Percentiles rank a stretch among this genome's conserved stretches.
These are phyloP conservation scores for Eremomyces bilateralis DNA, from an alignment of 495 filamentous ascomycete genomes.

Conservation along the genomic window DNA sequence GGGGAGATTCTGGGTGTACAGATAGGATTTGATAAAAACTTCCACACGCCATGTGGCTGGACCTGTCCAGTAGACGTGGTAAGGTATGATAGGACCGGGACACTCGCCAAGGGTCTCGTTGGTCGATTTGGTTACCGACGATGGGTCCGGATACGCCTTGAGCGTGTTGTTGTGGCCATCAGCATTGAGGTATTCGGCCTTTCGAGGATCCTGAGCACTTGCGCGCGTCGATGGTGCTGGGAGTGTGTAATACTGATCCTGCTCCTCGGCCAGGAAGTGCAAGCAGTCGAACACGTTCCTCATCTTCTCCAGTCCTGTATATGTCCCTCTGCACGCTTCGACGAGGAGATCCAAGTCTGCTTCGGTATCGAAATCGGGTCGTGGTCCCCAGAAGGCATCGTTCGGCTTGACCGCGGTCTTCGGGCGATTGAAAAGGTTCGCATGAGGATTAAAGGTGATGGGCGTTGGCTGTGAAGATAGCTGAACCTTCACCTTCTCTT, in stretches of 20 bases:
- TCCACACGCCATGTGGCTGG: constrained; percentile 35
- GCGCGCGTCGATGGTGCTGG: constrained; percentile 19
- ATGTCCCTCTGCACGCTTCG: constrained; percentile 28
- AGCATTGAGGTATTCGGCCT: constrained; percentile 21
- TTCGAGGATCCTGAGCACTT: constrained; percentile 20
- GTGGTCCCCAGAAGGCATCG: constrained; percentile 28
- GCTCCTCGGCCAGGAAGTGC: constrained; percentile 23
- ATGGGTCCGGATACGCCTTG: constrained; percentile 14
- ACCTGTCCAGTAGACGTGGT: constrained; percentile 36
- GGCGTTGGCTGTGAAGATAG: constrained; percentile 13
- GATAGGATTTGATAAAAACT: constrained; percentile 32
- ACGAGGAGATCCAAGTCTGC: constrained; percentile 28
- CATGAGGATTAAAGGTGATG: constrained; percentile 22
- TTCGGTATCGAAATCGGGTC: constrained; percentile 28
- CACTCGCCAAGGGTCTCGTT: constrained; percentile 23
- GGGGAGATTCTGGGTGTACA: constrained; percentile 34
- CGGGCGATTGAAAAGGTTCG: constrained; percentile 27
- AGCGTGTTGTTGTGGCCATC: constrained; percentile 22
- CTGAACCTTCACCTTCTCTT: constrained; percentile 14
- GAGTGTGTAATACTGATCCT: constrained; percentile 27
- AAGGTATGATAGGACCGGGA: constrained; percentile 31
- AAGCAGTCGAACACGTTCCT: constrained; percentile 31
- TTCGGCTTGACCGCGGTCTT: constrained; percentile 23
- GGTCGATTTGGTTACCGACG: constrained; percentile 13
- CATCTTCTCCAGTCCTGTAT: constrained; percentile 29